A percentile compares a stretch with the other conserved stretches of the same genome.
Evolutionary conservation across 345 rosid genomes (phyloP).

Genomic region (Aquilaria yunnanensis): DNA sequence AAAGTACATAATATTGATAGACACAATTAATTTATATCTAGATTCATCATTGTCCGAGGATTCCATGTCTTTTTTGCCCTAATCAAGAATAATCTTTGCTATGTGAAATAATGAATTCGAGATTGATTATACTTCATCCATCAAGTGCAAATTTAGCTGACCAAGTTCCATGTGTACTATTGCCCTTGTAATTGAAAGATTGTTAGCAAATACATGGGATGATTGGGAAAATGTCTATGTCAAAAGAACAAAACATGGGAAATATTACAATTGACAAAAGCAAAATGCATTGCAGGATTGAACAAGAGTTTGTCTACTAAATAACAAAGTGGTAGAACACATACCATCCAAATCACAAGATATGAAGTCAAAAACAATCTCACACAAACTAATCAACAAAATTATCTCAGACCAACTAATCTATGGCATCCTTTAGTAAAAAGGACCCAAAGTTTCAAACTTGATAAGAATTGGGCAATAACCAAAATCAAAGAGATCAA

Average conservation of each 20-base stretch:
- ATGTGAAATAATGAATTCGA: conserved; percentile 72
- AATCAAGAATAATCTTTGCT: conserved; percentile 74
- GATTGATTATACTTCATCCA: conserved; percentile 83
- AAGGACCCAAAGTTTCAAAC: no score
- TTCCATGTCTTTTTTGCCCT: conserved; percentile 72
- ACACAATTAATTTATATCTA: conserved; percentile 57
- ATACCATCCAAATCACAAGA: no score
- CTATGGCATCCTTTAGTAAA: no score
- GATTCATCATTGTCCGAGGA: conserved; percentile 44
- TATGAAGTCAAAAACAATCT: no score
- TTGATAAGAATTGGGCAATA: no score
- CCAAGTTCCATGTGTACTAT: conserved; percentile 80
- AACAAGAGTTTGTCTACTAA: no score
- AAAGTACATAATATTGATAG: conserved; percentile 16
- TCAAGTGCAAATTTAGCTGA: conserved; percentile 76
- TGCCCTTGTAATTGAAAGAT: conserved; percentile 60
- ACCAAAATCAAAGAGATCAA: no score
- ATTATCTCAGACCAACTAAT: no score
- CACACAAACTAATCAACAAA: no score
- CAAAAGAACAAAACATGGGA: conserved; percentile 2
- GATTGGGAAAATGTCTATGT: conserved; percentile 82
- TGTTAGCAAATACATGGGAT: conserved; percentile 81
- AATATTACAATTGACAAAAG: no score
- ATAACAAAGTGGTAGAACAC: background rate
- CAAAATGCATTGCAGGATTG: no score